These are phyloP conservation scores for Ceratocystis colombiana DNA, from an alignment of 2,329 filamentous ascomycete species.

Conservation along the genomic window DNA sequence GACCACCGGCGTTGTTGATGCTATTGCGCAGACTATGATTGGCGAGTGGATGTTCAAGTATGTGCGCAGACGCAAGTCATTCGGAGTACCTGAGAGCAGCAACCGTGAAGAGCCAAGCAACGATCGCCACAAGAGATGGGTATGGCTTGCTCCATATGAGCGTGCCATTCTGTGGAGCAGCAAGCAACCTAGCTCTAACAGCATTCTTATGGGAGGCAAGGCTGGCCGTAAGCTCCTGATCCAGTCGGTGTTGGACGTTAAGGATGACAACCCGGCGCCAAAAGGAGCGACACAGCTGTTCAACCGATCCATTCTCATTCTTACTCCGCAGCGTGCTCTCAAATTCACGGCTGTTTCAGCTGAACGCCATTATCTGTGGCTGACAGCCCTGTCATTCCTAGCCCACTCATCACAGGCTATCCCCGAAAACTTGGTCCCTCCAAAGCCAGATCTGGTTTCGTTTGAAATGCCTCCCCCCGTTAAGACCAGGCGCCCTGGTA, in stretches of 20 bases:
- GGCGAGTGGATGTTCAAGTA: constrained; percentile 97
- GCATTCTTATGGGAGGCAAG: constrained; percentile 75
- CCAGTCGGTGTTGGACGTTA: constrained; percentile 93
- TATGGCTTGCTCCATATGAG: constrained; percentile 96
- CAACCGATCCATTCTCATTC: constrained; percentile 85
- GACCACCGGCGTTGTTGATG: constrained; percentile 78
- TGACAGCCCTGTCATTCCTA: constrained; percentile 88
- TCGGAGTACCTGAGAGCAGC: constrained; percentile 62
- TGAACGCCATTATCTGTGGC: constrained; percentile 89
- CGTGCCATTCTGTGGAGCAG: constrained; percentile 95
- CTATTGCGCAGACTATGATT: constrained; percentile 96
- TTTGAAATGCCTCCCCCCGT: constrained; percentile 42
- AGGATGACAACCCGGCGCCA: constrained; percentile 79
- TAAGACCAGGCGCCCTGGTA: constrained; percentile 46
- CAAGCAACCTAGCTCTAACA: constrained; percentile 84
- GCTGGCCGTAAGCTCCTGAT: constrained; percentile 89
- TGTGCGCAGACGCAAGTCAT: constrained; percentile 77
- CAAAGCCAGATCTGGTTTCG: constrained; percentile 40
- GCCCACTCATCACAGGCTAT: constrained; percentile 77
- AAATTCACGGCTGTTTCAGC: constrained; percentile 81
- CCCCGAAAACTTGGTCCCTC: constrained; percentile 56
- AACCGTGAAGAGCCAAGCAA: constrained; percentile 61
- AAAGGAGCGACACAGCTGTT: constrained; percentile 60
- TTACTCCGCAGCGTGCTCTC: constrained; percentile 84
- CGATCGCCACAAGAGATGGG: constrained; percentile 89